These are phyloP conservation scores for Hemisphaericaspora subhashii DNA, from an alignment of 1,139 yeast genomes.

Conservation along the genomic window DNA sequence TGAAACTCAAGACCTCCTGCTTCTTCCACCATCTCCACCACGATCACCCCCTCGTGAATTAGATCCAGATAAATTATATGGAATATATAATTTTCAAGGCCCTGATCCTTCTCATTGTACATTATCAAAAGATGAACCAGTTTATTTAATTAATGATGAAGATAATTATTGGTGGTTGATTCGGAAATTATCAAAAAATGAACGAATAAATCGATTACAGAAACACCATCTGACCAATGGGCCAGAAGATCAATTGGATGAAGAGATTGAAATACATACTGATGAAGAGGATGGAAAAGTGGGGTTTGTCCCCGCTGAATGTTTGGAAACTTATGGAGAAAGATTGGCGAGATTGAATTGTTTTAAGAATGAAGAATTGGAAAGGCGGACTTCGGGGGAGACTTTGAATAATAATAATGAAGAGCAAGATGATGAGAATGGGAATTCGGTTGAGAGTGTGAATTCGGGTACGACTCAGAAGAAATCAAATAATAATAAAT, in stretches of 20 bases:
- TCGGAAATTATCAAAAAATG: constrained; percentile 52
- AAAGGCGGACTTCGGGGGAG: constrained; percentile 19
- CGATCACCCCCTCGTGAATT: constrained; percentile 80
- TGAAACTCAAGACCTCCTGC: constrained; percentile 21
- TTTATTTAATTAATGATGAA: constrained; percentile 77
- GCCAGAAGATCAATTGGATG: constrained; percentile 6
- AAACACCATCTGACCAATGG: no score
- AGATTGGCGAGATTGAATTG: constrained; percentile 89
- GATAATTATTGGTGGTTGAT: constrained; percentile 98
- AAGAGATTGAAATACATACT: constrained; percentile 16
- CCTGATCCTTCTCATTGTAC: constrained; percentile 94
- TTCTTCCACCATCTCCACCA: constrained; percentile 63
- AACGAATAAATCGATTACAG: constrained; percentile 22
- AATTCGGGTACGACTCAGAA: constrained; percentile 5
- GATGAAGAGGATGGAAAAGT: constrained; percentile 62
- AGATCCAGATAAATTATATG: constrained; percentile 83
- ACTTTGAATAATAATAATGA: constrained; percentile 1
- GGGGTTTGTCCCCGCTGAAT: constrained; percentile 97
- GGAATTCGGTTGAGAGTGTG: constrained; percentile 5
- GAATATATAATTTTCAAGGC: constrained; percentile 83
- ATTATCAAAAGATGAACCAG: constrained; percentile 78
- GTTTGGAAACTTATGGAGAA: constrained; percentile 88
- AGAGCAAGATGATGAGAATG: no score
- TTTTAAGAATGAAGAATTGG: constrained; percentile 83
- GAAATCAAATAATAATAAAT: constrained; percentile 27